Percentiles rank a stretch among this genome's conserved stretches.
Conservation (phyloP, 495 filamentous ascomycete species). For the Pyronema omphalodes region DNA sequence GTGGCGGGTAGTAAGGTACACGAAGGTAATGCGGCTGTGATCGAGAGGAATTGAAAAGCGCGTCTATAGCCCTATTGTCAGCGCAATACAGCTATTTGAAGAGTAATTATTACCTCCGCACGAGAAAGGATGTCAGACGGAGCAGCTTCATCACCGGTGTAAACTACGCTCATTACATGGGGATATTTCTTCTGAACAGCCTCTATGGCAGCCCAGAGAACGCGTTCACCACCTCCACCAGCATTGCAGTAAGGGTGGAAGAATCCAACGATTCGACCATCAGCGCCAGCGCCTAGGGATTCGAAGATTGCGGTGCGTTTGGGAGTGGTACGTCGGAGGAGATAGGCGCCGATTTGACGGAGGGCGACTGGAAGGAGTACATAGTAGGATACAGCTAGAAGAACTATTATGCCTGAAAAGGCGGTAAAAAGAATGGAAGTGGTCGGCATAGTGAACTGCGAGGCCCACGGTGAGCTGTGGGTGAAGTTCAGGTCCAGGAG, state of each 20-base stretch:
- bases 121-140: constrained; percentile 58
- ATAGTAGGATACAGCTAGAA: constrained; percentile 8
- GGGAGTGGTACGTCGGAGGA: constrained; percentile 13
- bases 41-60: constrained; percentile 89
- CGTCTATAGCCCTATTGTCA: constrained; percentile 29
- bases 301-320: constrained; percentile 11
- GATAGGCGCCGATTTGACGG: constrained; percentile 15
- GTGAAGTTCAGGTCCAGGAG: not conserved
- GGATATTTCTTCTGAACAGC: constrained; percentile 84
- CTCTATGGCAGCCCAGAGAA: constrained; percentile 87
- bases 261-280: constrained; percentile 53
- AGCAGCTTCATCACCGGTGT: constrained; percentile 83
- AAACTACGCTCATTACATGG: constrained; percentile 70
- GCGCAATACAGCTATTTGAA: not conserved
- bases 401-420: not conserved
- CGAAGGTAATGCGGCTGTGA: constrained; percentile 61
- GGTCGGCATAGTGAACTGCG: not conserved
- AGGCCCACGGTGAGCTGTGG: not conserved
- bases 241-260: constrained; percentile 98
- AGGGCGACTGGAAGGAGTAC: constrained; percentile 8
- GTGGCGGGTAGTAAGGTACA: constrained; percentile 74
- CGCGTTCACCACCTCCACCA: constrained; percentile 86
- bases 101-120: constrained; percentile 39
- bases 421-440: not conserved
- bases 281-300: not conserved